Evolutionary conservation across 495 filamentous ascomycete species (phyloP), one percentile per base, ranked within the genome.

Genomic region (Trichocladium antarcticum): DNA sequence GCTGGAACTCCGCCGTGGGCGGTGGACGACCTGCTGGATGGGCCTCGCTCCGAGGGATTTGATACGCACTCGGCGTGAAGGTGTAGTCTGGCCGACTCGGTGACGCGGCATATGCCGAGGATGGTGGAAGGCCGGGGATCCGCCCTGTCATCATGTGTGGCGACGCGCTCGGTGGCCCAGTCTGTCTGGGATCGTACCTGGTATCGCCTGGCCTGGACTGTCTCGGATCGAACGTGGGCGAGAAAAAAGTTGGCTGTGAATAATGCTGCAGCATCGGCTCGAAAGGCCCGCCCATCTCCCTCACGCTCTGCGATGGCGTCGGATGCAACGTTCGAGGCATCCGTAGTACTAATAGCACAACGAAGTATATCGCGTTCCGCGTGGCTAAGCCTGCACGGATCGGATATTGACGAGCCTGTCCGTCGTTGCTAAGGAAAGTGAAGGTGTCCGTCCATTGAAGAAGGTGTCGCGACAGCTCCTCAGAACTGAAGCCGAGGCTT

Each of bases 291-390:
- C 60, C 60, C 21, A 67, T 57, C 11, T 75, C 72, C 48, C 72
- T 58, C 22, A 67, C 49, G 52, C 69, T 69, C n/a, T 70, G 72
- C 16, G 73, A 73, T 9, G 73, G 68, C 1, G 70, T 68, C 15
- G 63, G 67, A 21, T 67, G 68, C 36, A 67, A 70, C 21, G 62
- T 55, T 42, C 61, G 66, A 1, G 55, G 28, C 8, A 59, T 47
- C 1, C 61, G 49, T 16, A 47, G 60, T 48, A 79, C 55, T 35
- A 70, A 39, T 24, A 77, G 48, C 4, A 76, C 67, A 19, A 77
- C 66, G 53, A 77, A 75, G 56, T 74, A 77, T 24, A 76, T 72
- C 47, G 74, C 73, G 28, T 74, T 68, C 49, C 68, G 66, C 45
- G 73, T 76, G 11, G 68, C 71, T 15, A 79, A 60, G 9, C 71